Percentiles rank a stretch among this genome's conserved stretches.
phyloP scores from a whole-genome alignment of 352 stramenopile species.

The Phytophthora litchii region DNA sequence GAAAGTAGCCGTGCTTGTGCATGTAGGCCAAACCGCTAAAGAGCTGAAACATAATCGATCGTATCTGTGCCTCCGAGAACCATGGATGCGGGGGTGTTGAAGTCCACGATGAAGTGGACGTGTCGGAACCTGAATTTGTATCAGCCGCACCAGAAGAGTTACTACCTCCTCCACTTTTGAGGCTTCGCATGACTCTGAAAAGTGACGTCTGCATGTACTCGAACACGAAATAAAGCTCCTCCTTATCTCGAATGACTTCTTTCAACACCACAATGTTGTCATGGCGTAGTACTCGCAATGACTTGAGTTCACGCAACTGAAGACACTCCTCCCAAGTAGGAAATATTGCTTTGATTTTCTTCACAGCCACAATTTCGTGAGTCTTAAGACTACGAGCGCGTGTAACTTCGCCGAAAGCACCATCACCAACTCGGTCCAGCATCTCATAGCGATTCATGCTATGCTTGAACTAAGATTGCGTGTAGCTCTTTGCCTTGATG shows the following conservation, averaged over 20 bases:
- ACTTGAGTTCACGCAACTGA: constrained; percentile 81
- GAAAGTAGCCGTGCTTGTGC: constrained; percentile 87
- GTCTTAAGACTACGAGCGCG: constrained; percentile 92
- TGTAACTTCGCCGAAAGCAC: constrained; percentile 93
- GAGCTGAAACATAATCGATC: constrained; percentile 81
- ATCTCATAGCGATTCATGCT: constrained; percentile 93
- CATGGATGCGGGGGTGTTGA: constrained; percentile 31
- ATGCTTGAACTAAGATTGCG: background rate
- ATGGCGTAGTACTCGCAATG: constrained; percentile 72
- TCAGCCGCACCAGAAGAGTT: constrained; percentile 57
- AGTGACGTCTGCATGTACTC: constrained; percentile 89
- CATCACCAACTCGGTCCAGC: constrained; percentile 92
- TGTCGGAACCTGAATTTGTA: constrained; percentile 11
- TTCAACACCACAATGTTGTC: constrained; percentile 89
- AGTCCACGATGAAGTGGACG: constrained; percentile 8
- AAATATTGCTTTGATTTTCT: constrained; percentile 86
- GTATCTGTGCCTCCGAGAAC: constrained; percentile 70
- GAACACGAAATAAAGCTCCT: constrained; percentile 90
- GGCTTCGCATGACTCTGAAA: constrained; percentile 68
- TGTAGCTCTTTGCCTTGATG: background rate
- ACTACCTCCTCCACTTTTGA: constrained; percentile 19
- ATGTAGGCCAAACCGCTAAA: constrained; percentile 78
- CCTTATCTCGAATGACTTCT: constrained; percentile 86
- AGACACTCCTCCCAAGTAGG: constrained; percentile 85
- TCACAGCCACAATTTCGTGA: constrained; percentile 89